Base-by-base conservation (phyloP, 2,329 filamentous ascomycete genomes). In the Alternaria metachromatica region DNA sequence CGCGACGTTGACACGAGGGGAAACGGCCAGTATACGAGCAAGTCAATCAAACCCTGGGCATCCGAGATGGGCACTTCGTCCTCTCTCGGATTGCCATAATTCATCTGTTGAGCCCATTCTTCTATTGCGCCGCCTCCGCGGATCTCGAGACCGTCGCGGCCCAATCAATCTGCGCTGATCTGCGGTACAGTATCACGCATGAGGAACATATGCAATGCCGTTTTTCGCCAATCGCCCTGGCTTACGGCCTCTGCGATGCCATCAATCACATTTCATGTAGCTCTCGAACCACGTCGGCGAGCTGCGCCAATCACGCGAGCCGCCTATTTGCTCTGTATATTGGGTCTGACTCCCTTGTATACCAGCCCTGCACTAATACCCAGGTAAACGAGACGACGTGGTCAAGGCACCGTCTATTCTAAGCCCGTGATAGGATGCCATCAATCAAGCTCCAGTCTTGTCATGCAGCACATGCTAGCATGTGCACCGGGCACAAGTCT, bases 81-180 rank as follows among this genome's bases (percentile, higher is more conserved):
- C 66, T 64, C 63, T 64, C 57, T 60, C 60, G 71, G 68, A 62
- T 69, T 64, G 63, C 63, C 64, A 64, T 69, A 66, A 62, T 68
- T 68, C 60, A 62, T 54, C 60, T 66, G 61, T 66, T 66, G 61
- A 71, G 63, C 65, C 67, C 58, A 60, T 69, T 56, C 68, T 55
- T 70, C 66, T 54, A 67, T 65, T 58, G 64, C 64, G 65, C 64
- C 54, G 63, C 58, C 37, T 54, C 46, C 56, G 63, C 63, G 58
- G 53, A 68, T 67, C 60, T 60, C 62, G 59, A 55, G 56, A 62
- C 62, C 55, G 62, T 57, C 25, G 48, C 23, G 58, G 58, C 71
- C 75, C 74, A 79, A 79, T 78, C 69, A 73, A 55, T 65, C 63
- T 66, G 68, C 68, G 68, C 67, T 76, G 72, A 79, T 79, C 72